These are phyloP conservation scores for Acacia confusa DNA, from an alignment of 306 rosid genomes.

Conservation along the genomic window DNA sequence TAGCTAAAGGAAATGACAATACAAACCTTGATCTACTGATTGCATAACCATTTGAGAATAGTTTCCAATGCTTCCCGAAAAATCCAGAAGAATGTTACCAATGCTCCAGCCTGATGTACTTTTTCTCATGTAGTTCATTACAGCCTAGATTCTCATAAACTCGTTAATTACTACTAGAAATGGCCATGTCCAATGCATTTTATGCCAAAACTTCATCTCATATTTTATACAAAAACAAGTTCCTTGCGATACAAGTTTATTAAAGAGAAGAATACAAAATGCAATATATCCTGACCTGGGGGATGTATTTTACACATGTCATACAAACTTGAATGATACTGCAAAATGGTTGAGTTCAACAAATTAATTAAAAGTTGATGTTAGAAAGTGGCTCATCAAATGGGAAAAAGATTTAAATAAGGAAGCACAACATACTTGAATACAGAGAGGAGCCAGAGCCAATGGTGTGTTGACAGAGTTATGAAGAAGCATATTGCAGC, in stretches of 20 bases:
- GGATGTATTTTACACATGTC: slow-evolving; percentile 85
- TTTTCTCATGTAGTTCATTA: slow-evolving; percentile 76
- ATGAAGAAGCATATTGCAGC: slow-evolving; percentile 79
- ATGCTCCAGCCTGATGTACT: slow-evolving; percentile 94
- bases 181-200: background rate
- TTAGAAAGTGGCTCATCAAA: background rate
- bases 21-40: slow-evolving; percentile 81
- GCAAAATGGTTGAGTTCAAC: background rate
- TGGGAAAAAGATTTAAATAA: background rate
- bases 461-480: slow-evolving; percentile 69
- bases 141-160: slow-evolving; percentile 42
- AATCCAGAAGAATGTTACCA: slow-evolving; percentile 74
- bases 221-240: background rate
- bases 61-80: slow-evolving; percentile 71
- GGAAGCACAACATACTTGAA: slow-evolving; percentile 54
- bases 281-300: slow-evolving; percentile 61
- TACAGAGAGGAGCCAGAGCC: slow-evolving; percentile 88
- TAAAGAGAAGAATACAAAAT: background rate
- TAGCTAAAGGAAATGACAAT: slow-evolving; percentile 4
- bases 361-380: background rate
- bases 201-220: background rate
- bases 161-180: background rate
- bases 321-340: background rate
- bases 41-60: slow-evolving; percentile 81
- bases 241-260: background rate